Evolutionary conservation across 2,329 filamentous ascomycete species (phyloP), one percentile per base, ranked within the genome.

Genomic region (Diaporthe aspalathi): DNA sequence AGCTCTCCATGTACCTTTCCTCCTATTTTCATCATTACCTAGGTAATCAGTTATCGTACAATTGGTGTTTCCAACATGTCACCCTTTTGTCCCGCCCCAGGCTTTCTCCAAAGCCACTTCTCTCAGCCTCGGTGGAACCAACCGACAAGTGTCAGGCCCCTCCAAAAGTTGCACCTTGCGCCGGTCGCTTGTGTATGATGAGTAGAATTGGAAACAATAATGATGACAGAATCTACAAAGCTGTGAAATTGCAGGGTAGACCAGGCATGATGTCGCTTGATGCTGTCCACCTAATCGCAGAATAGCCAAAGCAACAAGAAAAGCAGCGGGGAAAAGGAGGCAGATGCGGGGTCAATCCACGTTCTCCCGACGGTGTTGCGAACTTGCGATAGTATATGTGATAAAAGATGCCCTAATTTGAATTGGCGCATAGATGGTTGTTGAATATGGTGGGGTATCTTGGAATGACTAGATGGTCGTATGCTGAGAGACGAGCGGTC

Each of bases 181-280:
- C 70, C 67, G 52, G 54, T 70, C 70, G 70, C 70, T 72, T 70
- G 62, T 56, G 57, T 62, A 47, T 70, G 29, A 69, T 57, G 67
- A 66, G 50, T 17, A 35, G 20, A 49, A 57, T 2, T 49, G n/a
- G 29, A 56, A 47, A 63, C 11, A 56, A 57, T 20, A 57, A 45
- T 27, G 14, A 24, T 35, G 38, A 50, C 12, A 43, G 16, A 66
- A 49, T 27, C 14, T 17, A 17, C 17, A 62, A 57, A 14, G 49
- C 27, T 66, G 14, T 20, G 20, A 52, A 38, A 35, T 6, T 17
- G 20, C 17, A 54, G 32, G 24, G 9, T 24, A 22, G 32, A 67
- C 27, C 11, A 70, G 12, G 29, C 29, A 47, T 38, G n/a, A 47
- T 12, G 43, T 72, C 67, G 56, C 66, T 45, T 50, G 45, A 47